Base-by-base conservation (phyloP, 2,329 filamentous ascomycete species). In the Peltaster fructicola region DNA sequence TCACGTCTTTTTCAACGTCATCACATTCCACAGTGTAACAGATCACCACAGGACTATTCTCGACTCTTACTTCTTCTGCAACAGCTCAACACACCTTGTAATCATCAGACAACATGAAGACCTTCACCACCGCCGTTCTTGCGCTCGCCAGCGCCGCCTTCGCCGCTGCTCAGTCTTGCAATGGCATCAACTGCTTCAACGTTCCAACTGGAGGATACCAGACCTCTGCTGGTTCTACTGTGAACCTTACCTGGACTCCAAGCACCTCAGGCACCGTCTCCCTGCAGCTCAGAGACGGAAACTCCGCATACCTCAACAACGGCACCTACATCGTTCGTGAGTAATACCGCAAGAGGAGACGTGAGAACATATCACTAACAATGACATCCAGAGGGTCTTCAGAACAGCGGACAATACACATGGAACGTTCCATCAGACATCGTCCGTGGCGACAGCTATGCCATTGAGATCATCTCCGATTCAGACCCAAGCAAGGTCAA, bases 401-500 rank as follows among this genome's bases (percentile, higher is more conserved):
- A 43, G 31, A 67, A 67, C 47, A 48, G 43, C 22, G 61, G 61
- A 29, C 52, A 43, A 32, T 65, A 52, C 48, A 56, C 52, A 29
- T 65, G 62, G 53, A 46, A 44, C 16, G 52, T 59, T 4, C 50
- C 56, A 12, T 28, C 41, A 23, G 37, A 47, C 29, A 44, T 59
- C 28, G 47, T 48, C 22, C 47, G 51, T 25, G 51, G 56, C 35
- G 45, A 45, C 18, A 51, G 59, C 41, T 67, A 65, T 52, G 58
- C 60, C 29, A 47, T 68, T 33, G 51, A 63, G 40, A 68, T 68
- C 39, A 46, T 63, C 40, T 47, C 52, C 35, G 61, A 63, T 36
- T 34, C 35, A 5, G 38, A 65, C 45, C 23, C 48, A 6, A 30
- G 25, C 23, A 39, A 54, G 31, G 50, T 47, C 44, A 67, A 67